phyloP scores from a whole-genome alignment of 163 green algal species.

The Chlorella variabilis region DNA sequence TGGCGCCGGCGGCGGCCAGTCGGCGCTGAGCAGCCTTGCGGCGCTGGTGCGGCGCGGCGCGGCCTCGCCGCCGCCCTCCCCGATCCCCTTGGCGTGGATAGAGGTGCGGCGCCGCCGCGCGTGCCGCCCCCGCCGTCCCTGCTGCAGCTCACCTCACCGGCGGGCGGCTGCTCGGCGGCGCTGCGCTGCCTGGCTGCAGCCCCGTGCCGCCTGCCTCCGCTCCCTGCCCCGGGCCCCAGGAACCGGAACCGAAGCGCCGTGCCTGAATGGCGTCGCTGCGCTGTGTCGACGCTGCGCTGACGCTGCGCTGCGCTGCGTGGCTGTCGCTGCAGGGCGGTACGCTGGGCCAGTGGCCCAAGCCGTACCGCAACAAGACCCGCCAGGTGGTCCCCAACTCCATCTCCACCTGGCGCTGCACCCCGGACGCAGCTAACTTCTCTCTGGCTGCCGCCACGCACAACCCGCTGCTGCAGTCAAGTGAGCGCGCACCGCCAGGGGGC shows the following conservation, averaged over 20 bases:
- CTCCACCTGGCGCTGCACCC: neutral
- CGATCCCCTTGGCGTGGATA: conserved; percentile 6
- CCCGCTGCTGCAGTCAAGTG: conserved; percentile 33
- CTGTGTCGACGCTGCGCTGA: too few species aligned
- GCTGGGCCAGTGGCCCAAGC: conserved; percentile 27
- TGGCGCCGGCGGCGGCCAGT: neutral
- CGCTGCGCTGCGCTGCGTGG: too few species aligned
- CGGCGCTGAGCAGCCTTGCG: neutral
- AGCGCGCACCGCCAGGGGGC: neutral
- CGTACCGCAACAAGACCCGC: conserved; percentile 34
- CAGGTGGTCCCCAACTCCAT: conserved; percentile 18
- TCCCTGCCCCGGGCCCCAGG: too few species aligned
- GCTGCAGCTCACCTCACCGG: too few species aligned
- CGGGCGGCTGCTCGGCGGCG: neutral
- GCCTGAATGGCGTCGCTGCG: too few species aligned
- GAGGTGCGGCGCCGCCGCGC: conserved; percentile 15
- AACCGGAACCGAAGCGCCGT: too few species aligned
- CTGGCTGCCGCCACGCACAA: neutral
- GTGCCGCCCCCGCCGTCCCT: too few species aligned
- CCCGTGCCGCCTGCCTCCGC: too few species aligned
- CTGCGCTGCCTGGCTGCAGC: neutral
- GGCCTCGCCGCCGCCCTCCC: neutral
- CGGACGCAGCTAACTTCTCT: neutral
- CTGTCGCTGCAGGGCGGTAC: conserved; percentile 20
- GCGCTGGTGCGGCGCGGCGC: neutral